A percentile compares a stretch with the other conserved stretches of the same genome.
These are phyloP conservation scores for Stephanodiscus triporus DNA, from an alignment of 108 stramenopile genomes.

Conservation along the genomic window DNA sequence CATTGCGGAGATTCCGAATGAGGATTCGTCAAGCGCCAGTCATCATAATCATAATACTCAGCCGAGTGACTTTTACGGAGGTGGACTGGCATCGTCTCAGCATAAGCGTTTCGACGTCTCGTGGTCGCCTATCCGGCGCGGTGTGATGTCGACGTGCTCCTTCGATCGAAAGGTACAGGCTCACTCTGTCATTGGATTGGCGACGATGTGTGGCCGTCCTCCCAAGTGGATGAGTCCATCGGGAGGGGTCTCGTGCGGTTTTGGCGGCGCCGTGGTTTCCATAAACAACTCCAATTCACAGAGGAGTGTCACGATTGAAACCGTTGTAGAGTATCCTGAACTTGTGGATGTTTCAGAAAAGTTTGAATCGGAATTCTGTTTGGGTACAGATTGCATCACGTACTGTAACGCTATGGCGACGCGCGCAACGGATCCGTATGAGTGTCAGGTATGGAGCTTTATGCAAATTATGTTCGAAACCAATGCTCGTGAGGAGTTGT, in stretches of 20 bases:
- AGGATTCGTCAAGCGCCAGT: constrained; percentile 19
- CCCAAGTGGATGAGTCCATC: constrained; percentile 95
- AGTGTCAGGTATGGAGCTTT: constrained; percentile 87
- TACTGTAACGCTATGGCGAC: constrained; percentile 75
- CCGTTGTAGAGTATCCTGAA: constrained; percentile 68
- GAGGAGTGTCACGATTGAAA: constrained; percentile 55
- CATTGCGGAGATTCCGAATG: constrained; percentile 90
- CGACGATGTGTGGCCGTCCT: constrained; percentile 77
- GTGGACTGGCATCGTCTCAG: constrained; percentile 69
- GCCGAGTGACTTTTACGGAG: constrained; percentile 48
- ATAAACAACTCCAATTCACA: constrained; percentile 55
- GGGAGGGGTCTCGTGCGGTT: constrained; percentile 88
- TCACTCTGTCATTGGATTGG: constrained; percentile 81
- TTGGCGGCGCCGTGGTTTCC: constrained; percentile 88
- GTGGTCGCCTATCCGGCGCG: constrained; percentile 92
- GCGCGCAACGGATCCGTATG: constrained; percentile 50
- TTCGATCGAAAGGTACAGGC: constrained; percentile 96
- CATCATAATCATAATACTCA: not conserved
- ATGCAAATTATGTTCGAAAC: constrained; percentile 94
- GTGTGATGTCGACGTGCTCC: constrained; percentile 89
- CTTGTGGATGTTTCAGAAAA: constrained; percentile 62
- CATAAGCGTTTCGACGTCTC: constrained; percentile 83
- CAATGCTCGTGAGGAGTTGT: constrained; percentile 89
- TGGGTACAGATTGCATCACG: constrained; percentile 55
- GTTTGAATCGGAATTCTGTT: constrained; percentile 72